phyloP scores from a whole-genome alignment of 345 rosid species.

The Nephelium lappaceum region DNA sequence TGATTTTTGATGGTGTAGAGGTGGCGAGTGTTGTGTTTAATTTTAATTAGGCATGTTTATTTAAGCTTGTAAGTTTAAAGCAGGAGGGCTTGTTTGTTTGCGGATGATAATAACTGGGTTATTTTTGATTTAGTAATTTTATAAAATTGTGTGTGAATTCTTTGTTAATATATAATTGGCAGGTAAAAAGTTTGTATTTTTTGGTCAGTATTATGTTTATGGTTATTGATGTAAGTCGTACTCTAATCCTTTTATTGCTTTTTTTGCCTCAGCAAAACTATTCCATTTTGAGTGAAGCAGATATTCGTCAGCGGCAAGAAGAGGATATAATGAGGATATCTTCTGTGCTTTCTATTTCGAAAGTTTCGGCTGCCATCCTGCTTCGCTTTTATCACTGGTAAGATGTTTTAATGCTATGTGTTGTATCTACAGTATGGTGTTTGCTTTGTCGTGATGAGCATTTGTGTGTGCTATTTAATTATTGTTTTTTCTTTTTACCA shows the following conservation, averaged over 20 bases:
- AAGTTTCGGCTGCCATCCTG: constrained; percentile 50
- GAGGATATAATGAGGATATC: constrained; percentile 64
- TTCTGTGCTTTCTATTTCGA: constrained; percentile 67
- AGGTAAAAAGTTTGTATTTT: no score
- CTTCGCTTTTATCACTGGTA: constrained; percentile 78
- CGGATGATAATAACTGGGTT: neutral
- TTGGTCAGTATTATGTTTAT: neutral
- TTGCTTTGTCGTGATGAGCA: neutral
- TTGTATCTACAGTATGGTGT: neutral
- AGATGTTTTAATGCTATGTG: neutral
- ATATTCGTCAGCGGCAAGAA: constrained; percentile 66
- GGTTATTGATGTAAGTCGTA: neutral
- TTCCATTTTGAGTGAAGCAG: constrained; percentile 66
- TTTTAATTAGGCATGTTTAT: neutral
- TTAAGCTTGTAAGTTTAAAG: neutral
- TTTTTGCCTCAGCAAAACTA: constrained; percentile 54
- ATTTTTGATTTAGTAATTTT: neutral
- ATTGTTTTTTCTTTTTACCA: neutral
- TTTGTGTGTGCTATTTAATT: neutral
- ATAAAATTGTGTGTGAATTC: neutral
- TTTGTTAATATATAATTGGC: neutral
- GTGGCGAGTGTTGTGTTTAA: neutral
- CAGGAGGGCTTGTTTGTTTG: neutral
- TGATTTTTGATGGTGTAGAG: neutral
- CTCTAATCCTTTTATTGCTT: constrained; percentile 7